Conservation (phyloP, 1,139 yeast species). For the Fermentozyma sake region DNA sequence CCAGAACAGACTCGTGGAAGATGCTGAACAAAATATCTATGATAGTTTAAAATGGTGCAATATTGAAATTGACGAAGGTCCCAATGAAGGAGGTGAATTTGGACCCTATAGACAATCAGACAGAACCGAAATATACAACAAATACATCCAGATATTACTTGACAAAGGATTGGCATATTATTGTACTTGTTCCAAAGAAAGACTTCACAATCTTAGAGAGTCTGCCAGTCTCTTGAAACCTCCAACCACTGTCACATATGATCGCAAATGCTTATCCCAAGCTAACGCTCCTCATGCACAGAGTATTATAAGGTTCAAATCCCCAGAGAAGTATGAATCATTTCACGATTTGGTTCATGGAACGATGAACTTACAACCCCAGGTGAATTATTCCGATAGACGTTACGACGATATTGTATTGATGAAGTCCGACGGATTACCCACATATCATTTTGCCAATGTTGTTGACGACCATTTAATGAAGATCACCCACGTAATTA, state of each 20-base stretch:
- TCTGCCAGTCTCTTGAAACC: constrained; percentile 75
- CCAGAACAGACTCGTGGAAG: constrained; percentile 66
- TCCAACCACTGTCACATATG: constrained; percentile 90
- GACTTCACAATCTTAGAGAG: constrained; percentile 61
- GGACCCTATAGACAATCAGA: constrained; percentile 88
- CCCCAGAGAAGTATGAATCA: constrained; percentile 67
- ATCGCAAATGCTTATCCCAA: constrained; percentile 58
- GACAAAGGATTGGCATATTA: constrained; percentile 73
- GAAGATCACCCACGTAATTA: constrained; percentile 87
- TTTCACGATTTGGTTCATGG: constrained; percentile 80
- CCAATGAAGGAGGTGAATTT: constrained; percentile 57
- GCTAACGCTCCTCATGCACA: constrained; percentile 20
- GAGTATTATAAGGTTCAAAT: constrained; percentile 55
- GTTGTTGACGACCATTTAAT: constrained; percentile 92
- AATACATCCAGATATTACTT: constrained; percentile 54
- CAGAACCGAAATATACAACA: constrained; percentile 56
- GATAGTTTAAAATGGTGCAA: constrained; percentile 78
- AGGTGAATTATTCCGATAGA: constrained; percentile 60
- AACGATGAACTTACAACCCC: constrained; percentile 69
- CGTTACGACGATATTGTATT: constrained; percentile 88
- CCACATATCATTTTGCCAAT: constrained; percentile 95
- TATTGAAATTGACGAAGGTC: constrained; percentile 77
- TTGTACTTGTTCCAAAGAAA: constrained; percentile 82
- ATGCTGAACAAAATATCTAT: constrained; percentile 80
- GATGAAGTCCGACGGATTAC: constrained; percentile 85